Base-by-base conservation (phyloP, 768 basidiomycete genomes). In the Lactarius tabidus region DNA sequence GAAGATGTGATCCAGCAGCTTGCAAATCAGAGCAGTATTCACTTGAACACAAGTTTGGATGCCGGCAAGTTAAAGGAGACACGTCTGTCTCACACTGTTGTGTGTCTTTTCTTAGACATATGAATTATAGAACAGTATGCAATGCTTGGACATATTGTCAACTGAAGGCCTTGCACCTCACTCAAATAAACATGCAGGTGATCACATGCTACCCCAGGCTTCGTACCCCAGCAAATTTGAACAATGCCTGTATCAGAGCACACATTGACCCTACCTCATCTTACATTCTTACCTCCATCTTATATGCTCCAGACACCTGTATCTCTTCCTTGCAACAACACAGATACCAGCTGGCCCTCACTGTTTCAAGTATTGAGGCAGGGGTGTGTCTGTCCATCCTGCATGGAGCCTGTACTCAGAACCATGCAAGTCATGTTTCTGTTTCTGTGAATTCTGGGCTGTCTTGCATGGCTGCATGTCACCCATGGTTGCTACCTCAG, bases 11-110 rank as follows among this genome's bases (percentile, higher is more conserved):
- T 93, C 54, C 90, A 84, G 77, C 78, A 80, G 60, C 79, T 99
- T 59, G 86, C 88, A 43, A 85, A 86, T 64, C 95, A 98, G 81
- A 93, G 91, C 66, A 89, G 87, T 63, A 80, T 96, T 66, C 84
- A 84, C 66, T 82, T 98, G n/a, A n/a, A n/a, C n/a, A n/a, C n/a
- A n/a, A n/a, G n/a, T n/a, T n/a, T n/a, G 62, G 93, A 94, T 69
- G 69, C 82, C 38, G 78, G 81, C 1, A 95, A 98, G 76, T 95
- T 99, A 75, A 74, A 81, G 43, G 90, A 91, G 77, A 92, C 26
- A 79, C 14, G 2, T 31, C 23, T 4, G 10, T 9, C 18, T 29
- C 36, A 17, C 41, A 31, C 26, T 45, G 31, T 43, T 60, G 39
- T 31, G 23, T 48, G n/a, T 43, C 35, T 6, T 29, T 57, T 17